phyloP scores from a whole-genome alignment of 1,284 basidiomycete genomes.

The Cerrena zonata region DNA sequence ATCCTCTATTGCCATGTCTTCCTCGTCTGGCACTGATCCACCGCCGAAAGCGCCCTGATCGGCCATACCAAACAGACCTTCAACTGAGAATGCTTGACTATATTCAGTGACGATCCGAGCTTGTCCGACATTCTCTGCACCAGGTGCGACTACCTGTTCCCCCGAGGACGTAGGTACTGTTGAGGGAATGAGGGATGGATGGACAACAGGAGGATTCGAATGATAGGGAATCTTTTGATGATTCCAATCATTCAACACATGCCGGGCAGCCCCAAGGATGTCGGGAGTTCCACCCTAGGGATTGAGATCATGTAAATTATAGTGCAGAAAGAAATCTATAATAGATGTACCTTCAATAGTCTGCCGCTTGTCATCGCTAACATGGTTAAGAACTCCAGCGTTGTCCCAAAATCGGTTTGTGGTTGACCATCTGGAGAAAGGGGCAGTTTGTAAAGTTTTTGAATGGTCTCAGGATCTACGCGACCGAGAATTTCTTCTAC shows the following conservation, averaged over 20 bases:
- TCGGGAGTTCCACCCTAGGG: conserved; percentile 85
- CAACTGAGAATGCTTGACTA: conserved; percentile 69
- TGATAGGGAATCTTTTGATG: conserved; percentile 91
- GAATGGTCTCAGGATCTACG: conserved; percentile 64
- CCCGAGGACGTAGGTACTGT: conserved; percentile 36
- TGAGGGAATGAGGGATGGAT: conserved; percentile 69
- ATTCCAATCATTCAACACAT: conserved; percentile 93
- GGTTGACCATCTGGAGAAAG: not conserved
- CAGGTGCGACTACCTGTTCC: conserved; percentile 44
- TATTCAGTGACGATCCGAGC: conserved; percentile 64
- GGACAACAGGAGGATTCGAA: conserved; percentile 72
- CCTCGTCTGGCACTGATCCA: conserved; percentile 23
- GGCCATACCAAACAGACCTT: conserved; percentile 67
- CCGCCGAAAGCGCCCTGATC: conserved; percentile 65
- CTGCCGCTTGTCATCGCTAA: conserved; percentile 82
- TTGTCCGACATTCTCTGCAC: conserved; percentile 69
- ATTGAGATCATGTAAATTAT: not conserved
- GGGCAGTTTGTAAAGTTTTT: conserved; percentile 80
- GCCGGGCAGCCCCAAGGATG: conserved; percentile 74
- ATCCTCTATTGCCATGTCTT: conserved; percentile 33
- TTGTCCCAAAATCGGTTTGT: conserved; percentile 48
- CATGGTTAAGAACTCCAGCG: conserved; percentile 87
- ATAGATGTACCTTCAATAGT: conserved; percentile 61
- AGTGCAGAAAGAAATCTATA: no score
- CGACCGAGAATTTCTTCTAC: conserved; percentile 81